A percentile compares a stretch with the other conserved stretches of the same genome.
These are phyloP conservation scores for Conoideocrella luteorostrata DNA, from an alignment of 2,329 filamentous ascomycete genomes.

Conservation along the genomic window DNA sequence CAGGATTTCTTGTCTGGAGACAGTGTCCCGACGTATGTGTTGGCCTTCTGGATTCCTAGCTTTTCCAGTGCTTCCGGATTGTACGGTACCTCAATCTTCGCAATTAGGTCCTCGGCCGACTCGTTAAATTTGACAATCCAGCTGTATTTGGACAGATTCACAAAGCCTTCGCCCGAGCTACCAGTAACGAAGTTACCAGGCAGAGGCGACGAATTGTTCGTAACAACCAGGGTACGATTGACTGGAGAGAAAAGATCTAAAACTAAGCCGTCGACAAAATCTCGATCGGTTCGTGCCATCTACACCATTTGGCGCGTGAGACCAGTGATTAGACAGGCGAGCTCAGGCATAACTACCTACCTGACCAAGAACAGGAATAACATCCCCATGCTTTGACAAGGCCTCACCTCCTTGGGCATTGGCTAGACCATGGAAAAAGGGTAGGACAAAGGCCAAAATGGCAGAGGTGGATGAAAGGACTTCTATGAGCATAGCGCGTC, in stretches of 20 bases:
- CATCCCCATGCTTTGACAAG: constrained; percentile 1
- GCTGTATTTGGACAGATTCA: constrained; percentile 22
- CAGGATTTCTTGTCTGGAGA: constrained; percentile 6
- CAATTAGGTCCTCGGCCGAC: constrained; percentile 24
- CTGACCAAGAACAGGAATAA: constrained; percentile 1
- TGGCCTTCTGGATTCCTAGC: constrained; percentile 5
- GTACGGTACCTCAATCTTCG: constrained; percentile 26
- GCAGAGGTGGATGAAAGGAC: no score
- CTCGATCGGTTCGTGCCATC: constrained; percentile 19
- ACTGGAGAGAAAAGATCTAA: constrained; percentile 26
- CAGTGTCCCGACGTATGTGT: constrained; percentile 10
- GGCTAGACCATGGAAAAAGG: background rate
- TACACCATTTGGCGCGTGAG: no score
- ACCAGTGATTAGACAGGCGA: no score
- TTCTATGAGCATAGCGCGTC: no score
- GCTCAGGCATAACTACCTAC: background rate
- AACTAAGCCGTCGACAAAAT: constrained; percentile 25
- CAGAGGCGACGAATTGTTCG: constrained; percentile 22
- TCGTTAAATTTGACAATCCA: constrained; percentile 26
- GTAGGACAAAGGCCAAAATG: no score
- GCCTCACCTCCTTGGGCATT: background rate
- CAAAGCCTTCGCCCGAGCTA: constrained; percentile 21
- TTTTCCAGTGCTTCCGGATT: constrained; percentile 7
- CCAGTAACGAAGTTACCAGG: constrained; percentile 22
- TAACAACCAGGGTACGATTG: constrained; percentile 22